Evolutionary conservation across 805 yeast genomes (phyloP).

Genomic region (Limtongia smithiae): DNA sequence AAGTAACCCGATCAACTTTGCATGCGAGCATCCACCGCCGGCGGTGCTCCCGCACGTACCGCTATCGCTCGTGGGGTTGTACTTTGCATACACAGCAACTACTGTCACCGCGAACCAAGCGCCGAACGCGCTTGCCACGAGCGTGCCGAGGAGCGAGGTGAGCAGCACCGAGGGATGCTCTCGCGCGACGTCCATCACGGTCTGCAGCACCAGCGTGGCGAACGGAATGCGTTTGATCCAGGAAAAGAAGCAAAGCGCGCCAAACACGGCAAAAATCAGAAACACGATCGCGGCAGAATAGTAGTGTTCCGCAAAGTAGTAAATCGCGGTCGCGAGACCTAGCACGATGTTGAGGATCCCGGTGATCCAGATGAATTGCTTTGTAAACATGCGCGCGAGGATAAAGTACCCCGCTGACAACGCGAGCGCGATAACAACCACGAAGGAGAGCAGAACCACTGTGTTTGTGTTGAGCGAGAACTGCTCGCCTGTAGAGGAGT

Average conservation of each 20-base stretch:
- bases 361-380: slow-evolving; percentile 63
- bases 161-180: slow-evolving; percentile 65
- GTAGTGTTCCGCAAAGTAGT: slow-evolving; percentile 61
- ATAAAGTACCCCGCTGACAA: slow-evolving; percentile 54
- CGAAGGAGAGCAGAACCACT: slow-evolving; percentile 63
- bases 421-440: slow-evolving; percentile 56
- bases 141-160: slow-evolving; percentile 57
- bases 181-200: slow-evolving; percentile 74
- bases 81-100: slow-evolving; percentile 74
- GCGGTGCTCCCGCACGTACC: slow-evolving; percentile 57
- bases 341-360: slow-evolving; percentile 62
- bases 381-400: slow-evolving; percentile 63
- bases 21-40: slow-evolving; percentile 55
- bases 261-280: slow-evolving; percentile 57
- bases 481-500: slow-evolving; percentile 46
- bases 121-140: slow-evolving; percentile 59
- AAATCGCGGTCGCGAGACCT: slow-evolving; percentile 74
- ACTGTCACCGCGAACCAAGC: slow-evolving; percentile 63
- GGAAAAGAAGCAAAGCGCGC: slow-evolving; percentile 70
- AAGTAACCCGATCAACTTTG: slow-evolving; percentile 63
- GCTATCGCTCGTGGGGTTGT: slow-evolving; percentile 54
- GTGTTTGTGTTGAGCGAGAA: slow-evolving; percentile 75
- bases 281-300: slow-evolving; percentile 80
- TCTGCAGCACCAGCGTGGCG: slow-evolving; percentile 63
- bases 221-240: slow-evolving; percentile 69